Conservation (phyloP, 2,329 filamentous ascomycete species). For the Pseudogymnoascus sp. region DNA sequence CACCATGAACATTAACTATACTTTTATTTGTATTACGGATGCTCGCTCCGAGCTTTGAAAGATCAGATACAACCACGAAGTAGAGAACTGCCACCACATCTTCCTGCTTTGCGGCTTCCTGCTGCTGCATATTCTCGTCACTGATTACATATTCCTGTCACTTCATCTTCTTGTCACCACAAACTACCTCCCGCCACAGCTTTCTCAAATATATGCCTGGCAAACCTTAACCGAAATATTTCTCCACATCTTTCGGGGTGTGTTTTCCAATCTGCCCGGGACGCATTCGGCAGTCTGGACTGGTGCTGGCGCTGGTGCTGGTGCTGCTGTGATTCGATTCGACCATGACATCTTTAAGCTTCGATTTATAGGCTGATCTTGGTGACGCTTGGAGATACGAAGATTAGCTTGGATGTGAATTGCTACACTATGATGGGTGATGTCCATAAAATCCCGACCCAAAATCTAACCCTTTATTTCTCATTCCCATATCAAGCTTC, state of each 20-base stretch:
- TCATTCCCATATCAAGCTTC: neutral
- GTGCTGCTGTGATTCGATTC: neutral
- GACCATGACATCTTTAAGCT: neutral
- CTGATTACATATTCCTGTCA: neutral
- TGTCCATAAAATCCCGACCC: neutral
- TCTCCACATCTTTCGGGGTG: neutral
- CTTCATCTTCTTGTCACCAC: neutral
- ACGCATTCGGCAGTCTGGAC: neutral
- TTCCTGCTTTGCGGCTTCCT: neutral
- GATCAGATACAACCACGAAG: neutral
- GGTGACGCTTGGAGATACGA: neutral
- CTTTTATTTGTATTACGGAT: neutral
- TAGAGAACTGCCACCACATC: neutral
- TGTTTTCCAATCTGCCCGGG: neutral
- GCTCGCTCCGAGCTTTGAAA: neutral
- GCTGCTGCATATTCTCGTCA: neutral
- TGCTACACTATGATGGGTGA: neutral
- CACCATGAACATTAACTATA: neutral
- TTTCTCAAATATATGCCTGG: neutral
- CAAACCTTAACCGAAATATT: neutral
- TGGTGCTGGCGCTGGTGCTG: no score
- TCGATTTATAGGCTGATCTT: neutral
- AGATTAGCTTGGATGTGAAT: neutral
- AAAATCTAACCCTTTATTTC: neutral
- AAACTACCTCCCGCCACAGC: neutral